A percentile compares a stretch with the other conserved stretches of the same genome.
Conservation (phyloP, 768 basidiomycete genomes). For the Leccinellum rugosiceps region DNA sequence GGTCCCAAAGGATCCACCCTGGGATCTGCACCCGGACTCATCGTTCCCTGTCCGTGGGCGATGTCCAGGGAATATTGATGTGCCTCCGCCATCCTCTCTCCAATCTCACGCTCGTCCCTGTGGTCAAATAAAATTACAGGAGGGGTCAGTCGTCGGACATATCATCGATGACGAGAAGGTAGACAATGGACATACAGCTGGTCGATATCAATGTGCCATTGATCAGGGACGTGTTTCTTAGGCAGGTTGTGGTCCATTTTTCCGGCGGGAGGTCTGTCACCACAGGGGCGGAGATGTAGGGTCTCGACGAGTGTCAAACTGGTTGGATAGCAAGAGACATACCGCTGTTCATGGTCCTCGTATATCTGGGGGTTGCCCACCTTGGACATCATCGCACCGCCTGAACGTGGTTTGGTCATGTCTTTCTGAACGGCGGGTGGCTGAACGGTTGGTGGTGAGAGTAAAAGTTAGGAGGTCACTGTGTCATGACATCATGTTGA, state of each 20-base stretch:
- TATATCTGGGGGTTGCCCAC: constrained; percentile 49
- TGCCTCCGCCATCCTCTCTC: constrained; percentile 36
- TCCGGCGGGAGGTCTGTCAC: constrained; percentile 15
- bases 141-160: neutral
- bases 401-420: constrained; percentile 22
- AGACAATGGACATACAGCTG: constrained; percentile 13
- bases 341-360: constrained; percentile 49
- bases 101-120: constrained; percentile 45
- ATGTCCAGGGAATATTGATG: constrained; percentile 28
- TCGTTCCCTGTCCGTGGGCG: constrained; percentile 25
- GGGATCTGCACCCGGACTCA: constrained; percentile 30
- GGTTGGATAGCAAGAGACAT: constrained; percentile 11
- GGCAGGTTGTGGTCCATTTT: constrained; percentile 23
- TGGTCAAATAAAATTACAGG: neutral
- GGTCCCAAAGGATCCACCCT: constrained; percentile 46
- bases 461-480: neutral
- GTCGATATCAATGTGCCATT: constrained; percentile 38
- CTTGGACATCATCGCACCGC: constrained; percentile 47
- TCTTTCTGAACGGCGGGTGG: neutral
- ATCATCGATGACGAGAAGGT: neutral
- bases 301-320: neutral
- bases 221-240: constrained; percentile 31
- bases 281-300: neutral
- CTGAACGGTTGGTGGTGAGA: neutral
- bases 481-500: constrained; percentile 13